Evolutionary conservation across 805 yeast genomes (phyloP), one percentile per base, ranked within the genome.

Genomic region (Torulaspora quercuum): DNA sequence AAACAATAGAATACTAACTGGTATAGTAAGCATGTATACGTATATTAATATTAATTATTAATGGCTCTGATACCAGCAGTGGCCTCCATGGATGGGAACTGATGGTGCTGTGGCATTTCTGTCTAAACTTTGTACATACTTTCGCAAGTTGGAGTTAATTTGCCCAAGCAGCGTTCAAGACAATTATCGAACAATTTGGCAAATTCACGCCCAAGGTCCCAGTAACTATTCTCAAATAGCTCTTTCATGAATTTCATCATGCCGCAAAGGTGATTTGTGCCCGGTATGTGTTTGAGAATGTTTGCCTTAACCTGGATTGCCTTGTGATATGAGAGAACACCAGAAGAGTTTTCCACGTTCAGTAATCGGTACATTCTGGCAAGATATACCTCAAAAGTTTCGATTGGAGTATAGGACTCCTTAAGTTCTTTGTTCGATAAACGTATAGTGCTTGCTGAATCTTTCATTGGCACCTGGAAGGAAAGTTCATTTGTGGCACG

Each of bases 181-280:
- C 82, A 78, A 47, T 76, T 75, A 33, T 63, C 57, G 29, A 79
- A 59, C 40, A 80, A 58, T 36, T 68, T 67, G 1, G 79, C 69
- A 43, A 75, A 68, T 50, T 80, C 87, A 30, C 63, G 61, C 8
- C 79, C 79, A 34, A 78, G 61, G 30, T 75, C 75, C 77, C 80
- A 80, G 33, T 69, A 67, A 34, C 74, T 65, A 12, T 53, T 55
- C 20, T 52, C 53, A 39, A 70, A 63, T 23, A 63, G 53, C n/a
- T 58, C 55, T 9, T 72, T 65, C 30, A 76, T 65, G 41, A 71
- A 48, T 32, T 62, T 63, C 44, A 80, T 52, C 30, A 82, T 54
- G 1, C 89, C 89, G 7, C 74, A 72, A 18, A 78, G 60, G 33
- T 73, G 63, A 40, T 76, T 68, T 49, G 67, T 70, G 38, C 69